Base-by-base conservation (phyloP, 2,329 filamentous ascomycete species). In the Claviceps sp. region DNA sequence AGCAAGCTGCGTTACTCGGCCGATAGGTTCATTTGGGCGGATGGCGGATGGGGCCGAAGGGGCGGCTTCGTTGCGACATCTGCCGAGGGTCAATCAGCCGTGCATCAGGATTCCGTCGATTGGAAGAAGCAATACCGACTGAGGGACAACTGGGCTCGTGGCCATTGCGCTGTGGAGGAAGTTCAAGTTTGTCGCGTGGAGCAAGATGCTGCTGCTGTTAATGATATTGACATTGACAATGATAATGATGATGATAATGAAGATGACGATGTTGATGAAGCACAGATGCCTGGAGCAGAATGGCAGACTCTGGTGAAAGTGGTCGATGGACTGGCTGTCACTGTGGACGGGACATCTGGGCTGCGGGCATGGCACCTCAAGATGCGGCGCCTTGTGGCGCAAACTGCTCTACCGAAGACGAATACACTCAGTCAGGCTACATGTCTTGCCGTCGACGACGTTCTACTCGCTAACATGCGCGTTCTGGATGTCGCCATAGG, bases 111-210 rank as follows among this genome's bases (percentile, higher is more conserved):
- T 22, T 62, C 78, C 7, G 74, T 85, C 22, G 80, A 93, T 62
- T 96, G 90, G 90, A 95, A 94, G 71, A 78, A 80, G 55, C 86
- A 93, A 61, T 97, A 94, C 68, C 88, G 85, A 61, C 73, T 96
- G 48, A 78, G 87, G 46, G 86, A 95, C 64, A 97, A 97, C 68
- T 97, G 93, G 93, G 80, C 86, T 1, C 80, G 77, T 56, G 93
- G 91, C 0, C 82, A 80, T 58, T 95, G 89, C 61, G 84, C 80
- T 40, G 81, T 95, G 13, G 82, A 85, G 39, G 87, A 95, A 65
- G 78, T 96, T 34, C 75, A 82, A 45, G 76, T 89, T 24, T 60
- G 61, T 41, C 60, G 62, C 41, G 50, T 54, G 10, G 70, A 74
- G 50, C 70, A n/a, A 6, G 34, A 39, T 11, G 6, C 22, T 14